These are phyloP conservation scores for Torrubiella hemipterigena DNA, from an alignment of 2,329 filamentous ascomycete species.

Conservation along the genomic window DNA sequence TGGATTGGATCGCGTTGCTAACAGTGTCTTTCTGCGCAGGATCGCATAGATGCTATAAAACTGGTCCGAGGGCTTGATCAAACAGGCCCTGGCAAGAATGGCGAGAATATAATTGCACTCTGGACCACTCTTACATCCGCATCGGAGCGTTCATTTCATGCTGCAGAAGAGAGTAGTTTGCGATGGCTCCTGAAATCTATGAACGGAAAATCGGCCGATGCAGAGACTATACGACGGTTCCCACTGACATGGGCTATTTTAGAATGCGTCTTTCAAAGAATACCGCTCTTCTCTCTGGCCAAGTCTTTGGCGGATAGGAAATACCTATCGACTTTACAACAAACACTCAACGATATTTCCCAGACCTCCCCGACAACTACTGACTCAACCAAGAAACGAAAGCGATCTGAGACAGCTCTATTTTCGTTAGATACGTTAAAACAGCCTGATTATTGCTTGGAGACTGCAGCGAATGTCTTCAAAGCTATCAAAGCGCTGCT, in stretches of 20 bases:
- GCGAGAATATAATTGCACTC: slow-evolving; percentile 34
- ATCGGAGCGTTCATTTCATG: slow-evolving; percentile 31
- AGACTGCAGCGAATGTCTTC: slow-evolving; percentile 36
- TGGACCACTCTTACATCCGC: slow-evolving; percentile 35
- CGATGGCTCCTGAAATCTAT: slow-evolving; percentile 53
- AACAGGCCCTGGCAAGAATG: slow-evolving; percentile 27
- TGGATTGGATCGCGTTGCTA: too few species aligned
- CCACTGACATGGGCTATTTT: slow-evolving; percentile 51
- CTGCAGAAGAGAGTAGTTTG: slow-evolving; percentile 44
- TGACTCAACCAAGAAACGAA: slow-evolving; percentile 28
- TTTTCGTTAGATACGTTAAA: slow-evolving; percentile 30
- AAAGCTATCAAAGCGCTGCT: slow-evolving; percentile 32
- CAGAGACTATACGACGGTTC: slow-evolving; percentile 42
- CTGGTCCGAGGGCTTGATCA: slow-evolving; percentile 44
- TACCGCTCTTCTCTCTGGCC: slow-evolving; percentile 58
- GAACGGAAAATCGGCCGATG: slow-evolving; percentile 31
- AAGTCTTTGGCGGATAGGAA: slow-evolving; percentile 58
- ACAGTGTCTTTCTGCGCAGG: too few species aligned
- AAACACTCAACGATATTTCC: slow-evolving; percentile 49
- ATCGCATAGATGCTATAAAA: slow-evolving; percentile 31
- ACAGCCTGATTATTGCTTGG: slow-evolving; percentile 26
- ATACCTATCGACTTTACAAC: slow-evolving; percentile 54
- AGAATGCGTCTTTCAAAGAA: slow-evolving; percentile 45
- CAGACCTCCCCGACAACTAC: slow-evolving; percentile 14
- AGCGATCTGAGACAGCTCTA: slow-evolving; percentile 23